phyloP scores from a whole-genome alignment of 805 yeast species.

The Lipomyces japonicus region DNA sequence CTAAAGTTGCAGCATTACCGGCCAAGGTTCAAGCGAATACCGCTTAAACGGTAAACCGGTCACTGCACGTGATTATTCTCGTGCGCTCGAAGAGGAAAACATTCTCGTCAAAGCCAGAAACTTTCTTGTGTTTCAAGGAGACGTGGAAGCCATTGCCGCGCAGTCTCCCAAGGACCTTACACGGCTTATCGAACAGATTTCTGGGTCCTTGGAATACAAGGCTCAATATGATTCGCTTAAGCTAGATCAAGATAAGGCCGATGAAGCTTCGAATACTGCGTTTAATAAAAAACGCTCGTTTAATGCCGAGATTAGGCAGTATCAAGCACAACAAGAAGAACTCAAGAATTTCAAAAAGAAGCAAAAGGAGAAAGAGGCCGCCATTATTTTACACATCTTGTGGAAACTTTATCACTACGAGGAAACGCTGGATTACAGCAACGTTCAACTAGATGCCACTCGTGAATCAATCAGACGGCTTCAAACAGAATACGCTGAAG shows the following conservation, averaged over 20 bases:
- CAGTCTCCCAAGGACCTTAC: constrained; percentile 77
- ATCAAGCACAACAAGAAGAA: constrained; percentile 69
- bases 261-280: constrained; percentile 57
- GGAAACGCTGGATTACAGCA: constrained; percentile 39
- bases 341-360: constrained; percentile 62
- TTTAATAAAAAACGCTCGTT: constrained; percentile 66
- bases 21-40: constrained; percentile 63
- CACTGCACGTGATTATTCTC: constrained; percentile 61
- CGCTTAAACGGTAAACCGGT: constrained; percentile 58
- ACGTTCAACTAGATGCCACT: constrained; percentile 26
- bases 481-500: constrained; percentile 9
- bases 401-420: constrained; percentile 61
- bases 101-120: constrained; percentile 85
- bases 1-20: constrained; percentile 32
- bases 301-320: constrained; percentile 71
- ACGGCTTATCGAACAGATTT: constrained; percentile 69
- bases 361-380: constrained; percentile 44
- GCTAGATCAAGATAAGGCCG: constrained; percentile 63
- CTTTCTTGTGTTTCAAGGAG: constrained; percentile 94
- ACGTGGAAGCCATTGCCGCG: constrained; percentile 87
- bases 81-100: constrained; percentile 67
- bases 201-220: constrained; percentile 70
- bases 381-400: constrained; percentile 50
- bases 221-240: constrained; percentile 62
- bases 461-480: constrained; percentile 11